phyloP scores from a whole-genome alignment of 2,329 filamentous ascomycete genomes.

The Colletotrichum graminicola region DNA sequence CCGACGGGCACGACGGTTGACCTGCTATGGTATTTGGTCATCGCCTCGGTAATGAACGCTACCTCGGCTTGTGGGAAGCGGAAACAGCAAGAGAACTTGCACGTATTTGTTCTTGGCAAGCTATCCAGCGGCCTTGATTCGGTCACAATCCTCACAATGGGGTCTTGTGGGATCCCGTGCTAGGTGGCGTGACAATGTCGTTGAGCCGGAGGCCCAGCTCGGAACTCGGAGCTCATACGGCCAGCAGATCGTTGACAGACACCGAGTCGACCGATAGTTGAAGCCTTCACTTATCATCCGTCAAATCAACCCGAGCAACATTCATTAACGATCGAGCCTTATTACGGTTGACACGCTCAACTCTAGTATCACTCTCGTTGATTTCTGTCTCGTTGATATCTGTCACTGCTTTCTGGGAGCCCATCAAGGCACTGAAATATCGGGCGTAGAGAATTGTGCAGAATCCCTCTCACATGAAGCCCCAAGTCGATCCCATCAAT shows the following conservation, averaged over 20 bases:
- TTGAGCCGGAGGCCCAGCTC: neutral
- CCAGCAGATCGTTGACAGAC: neutral
- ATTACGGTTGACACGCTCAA: neutral
- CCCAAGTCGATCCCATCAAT: neutral
- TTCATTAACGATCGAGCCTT: too few species aligned
- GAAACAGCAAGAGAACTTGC: neutral
- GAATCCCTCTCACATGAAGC: neutral
- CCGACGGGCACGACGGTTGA: neutral
- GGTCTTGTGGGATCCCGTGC: neutral
- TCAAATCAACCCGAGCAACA: neutral
- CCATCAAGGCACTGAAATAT: too few species aligned
- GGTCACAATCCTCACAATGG: conserved; percentile 5
- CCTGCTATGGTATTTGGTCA: neutral
- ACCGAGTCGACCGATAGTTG: too few species aligned
- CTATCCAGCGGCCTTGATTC: conserved; percentile 32
- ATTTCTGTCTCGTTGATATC: too few species aligned
- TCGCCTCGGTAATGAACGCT: neutral
- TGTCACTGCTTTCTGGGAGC: neutral
- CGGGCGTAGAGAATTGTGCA: neutral
- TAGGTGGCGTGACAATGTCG: neutral
- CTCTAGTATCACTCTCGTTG: neutral
- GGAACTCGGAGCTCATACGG: neutral
- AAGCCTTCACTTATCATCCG: too few species aligned
- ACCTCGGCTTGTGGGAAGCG: neutral
- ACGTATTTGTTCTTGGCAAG: conserved; percentile 22